Percentiles rank a stretch among this genome's conserved stretches.
Evolutionary conservation across 83 land plant species (phyloP).

Genomic region (Picea engelmannii): DNA sequence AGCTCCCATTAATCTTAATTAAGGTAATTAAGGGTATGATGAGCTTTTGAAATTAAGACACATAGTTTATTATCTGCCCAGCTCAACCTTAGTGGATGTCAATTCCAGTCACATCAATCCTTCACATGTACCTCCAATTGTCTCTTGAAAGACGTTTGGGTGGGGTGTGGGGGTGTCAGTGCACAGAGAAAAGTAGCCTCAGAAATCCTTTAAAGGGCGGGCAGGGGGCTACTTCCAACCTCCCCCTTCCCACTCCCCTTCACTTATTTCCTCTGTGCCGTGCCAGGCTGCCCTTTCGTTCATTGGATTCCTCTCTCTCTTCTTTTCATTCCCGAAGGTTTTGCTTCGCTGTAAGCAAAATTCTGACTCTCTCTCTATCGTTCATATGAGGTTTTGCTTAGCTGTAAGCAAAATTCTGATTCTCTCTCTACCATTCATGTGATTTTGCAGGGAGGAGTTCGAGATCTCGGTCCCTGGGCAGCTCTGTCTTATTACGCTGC

Average conservation of each 20-base stretch:
- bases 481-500: not conserved
- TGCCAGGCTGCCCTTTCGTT: not conserved
- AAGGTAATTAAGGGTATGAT: too few species aligned
- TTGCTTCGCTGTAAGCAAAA: not conserved
- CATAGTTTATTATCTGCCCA: not conserved
- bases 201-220: not conserved
- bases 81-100: constrained; percentile 8
- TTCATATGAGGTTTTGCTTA: not conserved
- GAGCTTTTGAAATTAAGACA: too few species aligned
- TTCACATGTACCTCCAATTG: too few species aligned
- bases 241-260: constrained; percentile 4
- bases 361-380: not conserved
- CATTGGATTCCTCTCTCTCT: constrained; percentile 4
- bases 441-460: not conserved
- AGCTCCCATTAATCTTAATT: too few species aligned
- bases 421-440: not conserved
- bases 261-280: not conserved
- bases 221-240: constrained; percentile 7
- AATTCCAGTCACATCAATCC: not conserved
- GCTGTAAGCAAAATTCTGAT: not conserved
- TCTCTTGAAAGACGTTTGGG: not conserved
- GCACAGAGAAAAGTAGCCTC: not conserved
- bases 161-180: not conserved
- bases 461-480: too few species aligned
- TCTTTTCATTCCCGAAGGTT: not conserved